Conservation (phyloP, 163 green algal species). For the Scenedesmus sp. region DNA sequence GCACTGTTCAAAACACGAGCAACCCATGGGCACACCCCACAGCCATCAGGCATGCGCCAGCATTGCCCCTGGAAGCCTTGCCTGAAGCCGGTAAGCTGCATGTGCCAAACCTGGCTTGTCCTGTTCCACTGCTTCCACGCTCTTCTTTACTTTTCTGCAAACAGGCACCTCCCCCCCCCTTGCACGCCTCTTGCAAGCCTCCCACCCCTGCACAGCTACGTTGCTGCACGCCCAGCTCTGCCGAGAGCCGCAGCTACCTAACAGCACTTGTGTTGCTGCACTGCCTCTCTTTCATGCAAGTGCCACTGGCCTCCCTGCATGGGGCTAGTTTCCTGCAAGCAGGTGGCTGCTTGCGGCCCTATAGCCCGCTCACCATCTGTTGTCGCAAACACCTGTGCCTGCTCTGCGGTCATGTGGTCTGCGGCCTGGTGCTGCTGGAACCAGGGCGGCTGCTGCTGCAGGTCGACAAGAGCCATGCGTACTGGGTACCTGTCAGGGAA, state of each 20-base stretch:
- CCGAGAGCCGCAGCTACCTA: background rate
- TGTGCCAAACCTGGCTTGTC: background rate
- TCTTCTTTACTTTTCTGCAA: background rate
- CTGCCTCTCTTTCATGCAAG: no score
- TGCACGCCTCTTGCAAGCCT: background rate
- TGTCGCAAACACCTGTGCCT: slow-evolving; percentile 78
- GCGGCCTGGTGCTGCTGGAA: slow-evolving; percentile 69
- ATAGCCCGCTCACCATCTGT: slow-evolving; percentile 72
- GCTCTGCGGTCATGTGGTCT: slow-evolving; percentile 83
- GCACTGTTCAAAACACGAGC: background rate
- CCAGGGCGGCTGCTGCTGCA: slow-evolving; percentile 89
- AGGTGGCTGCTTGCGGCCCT: no score
- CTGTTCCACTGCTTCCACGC: background rate
- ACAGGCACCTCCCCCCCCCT: background rate
- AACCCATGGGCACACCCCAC: no score
- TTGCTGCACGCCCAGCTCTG: background rate
- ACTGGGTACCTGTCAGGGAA: slow-evolving; percentile 81
- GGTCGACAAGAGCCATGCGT: slow-evolving; percentile 85
- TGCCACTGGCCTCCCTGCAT: no score
- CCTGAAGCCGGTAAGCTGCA: no score
- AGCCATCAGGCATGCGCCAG: no score
- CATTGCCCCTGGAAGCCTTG: no score
- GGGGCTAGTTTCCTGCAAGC: background rate
- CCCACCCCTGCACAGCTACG: background rate
- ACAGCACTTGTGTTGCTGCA: background rate